Evolutionary conservation across 345 rosid genomes (phyloP).

Genomic region (Gossypium bickii): DNA sequence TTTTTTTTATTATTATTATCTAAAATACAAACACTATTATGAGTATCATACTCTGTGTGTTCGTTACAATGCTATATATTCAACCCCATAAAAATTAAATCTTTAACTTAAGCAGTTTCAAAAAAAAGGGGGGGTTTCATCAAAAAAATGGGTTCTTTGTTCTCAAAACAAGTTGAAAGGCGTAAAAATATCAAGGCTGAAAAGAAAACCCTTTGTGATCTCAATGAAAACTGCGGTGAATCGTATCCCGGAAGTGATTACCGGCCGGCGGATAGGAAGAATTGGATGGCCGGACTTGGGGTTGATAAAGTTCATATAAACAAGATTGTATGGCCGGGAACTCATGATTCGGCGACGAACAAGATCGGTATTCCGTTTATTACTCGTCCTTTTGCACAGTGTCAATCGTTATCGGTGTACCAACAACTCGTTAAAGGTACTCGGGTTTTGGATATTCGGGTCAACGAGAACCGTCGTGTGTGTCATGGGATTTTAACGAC

Average conservation of each 20-base stretch:
- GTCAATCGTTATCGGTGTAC: conserved; percentile 71
- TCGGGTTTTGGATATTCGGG: conserved; percentile 70
- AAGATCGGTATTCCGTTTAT: conserved; percentile 62
- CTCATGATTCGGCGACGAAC: conserved; percentile 89
- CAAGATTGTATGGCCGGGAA: conserved; percentile 92
- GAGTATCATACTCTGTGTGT: background rate
- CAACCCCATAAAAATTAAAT: background rate
- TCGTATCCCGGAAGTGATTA: conserved; percentile 66
- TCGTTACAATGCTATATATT: conserved; percentile 14
- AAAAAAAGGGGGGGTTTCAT: background rate
- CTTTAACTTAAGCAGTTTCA: background rate
- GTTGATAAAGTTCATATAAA: conserved; percentile 46
- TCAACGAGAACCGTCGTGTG: conserved; percentile 62
- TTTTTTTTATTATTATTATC: too few species aligned
- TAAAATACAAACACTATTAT: too few species aligned
- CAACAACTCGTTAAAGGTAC: conserved; percentile 64
- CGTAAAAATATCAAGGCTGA: conserved; percentile 47
- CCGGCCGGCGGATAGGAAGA: conserved; percentile 54
- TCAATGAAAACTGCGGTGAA: conserved; percentile 35
- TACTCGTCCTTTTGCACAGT: conserved; percentile 81
- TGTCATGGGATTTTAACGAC: conserved; percentile 83
- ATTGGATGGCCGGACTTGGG: conserved; percentile 44
- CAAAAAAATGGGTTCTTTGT: conserved; percentile 56
- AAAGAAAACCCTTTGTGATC: conserved; percentile 52
- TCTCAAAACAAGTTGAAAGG: conserved; percentile 52